Percentiles rank a stretch among this genome's conserved stretches.
phyloP scores from a whole-genome alignment of 176 grass and related monocot species.

The Hyparrhenia diplandra region DNA sequence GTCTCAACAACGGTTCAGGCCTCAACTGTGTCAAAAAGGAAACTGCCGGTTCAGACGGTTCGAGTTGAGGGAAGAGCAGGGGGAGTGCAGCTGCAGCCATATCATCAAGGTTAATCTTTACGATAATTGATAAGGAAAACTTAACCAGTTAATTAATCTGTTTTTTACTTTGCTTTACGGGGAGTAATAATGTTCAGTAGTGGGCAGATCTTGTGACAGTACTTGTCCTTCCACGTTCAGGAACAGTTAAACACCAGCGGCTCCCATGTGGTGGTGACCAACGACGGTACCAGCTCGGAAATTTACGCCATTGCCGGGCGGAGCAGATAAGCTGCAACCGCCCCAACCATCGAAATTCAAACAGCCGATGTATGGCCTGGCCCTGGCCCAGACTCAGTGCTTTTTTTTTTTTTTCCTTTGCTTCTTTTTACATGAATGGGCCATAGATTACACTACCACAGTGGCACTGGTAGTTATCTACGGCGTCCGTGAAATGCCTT shows the following conservation, averaged over 20 bases:
- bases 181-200: too few species aligned
- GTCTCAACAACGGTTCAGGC: too few species aligned
- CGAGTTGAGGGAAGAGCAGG: too few species aligned
- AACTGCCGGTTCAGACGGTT: too few species aligned
- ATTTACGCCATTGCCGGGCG: slow-evolving; percentile 24
- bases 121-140: not conserved
- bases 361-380: not conserved
- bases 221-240: slow-evolving; percentile 12
- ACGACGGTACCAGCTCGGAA: slow-evolving; percentile 7
- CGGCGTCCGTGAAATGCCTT: too few species aligned
- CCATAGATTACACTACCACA: not conserved
- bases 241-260: not conserved
- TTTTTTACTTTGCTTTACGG: not conserved
- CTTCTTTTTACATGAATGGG: not conserved
- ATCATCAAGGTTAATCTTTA: not conserved
- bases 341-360: slow-evolving; percentile 15
- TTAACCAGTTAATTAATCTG: not conserved
- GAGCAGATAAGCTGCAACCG: not conserved
- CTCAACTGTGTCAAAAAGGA: too few species aligned
- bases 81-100: too few species aligned
- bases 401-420: not conserved
- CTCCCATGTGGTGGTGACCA: slow-evolving; percentile 15
- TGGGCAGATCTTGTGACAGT: not conserved
- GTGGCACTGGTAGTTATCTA: too few species aligned
- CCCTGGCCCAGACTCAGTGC: too few species aligned